Evolutionary conservation across 2,329 filamentous ascomycete genomes (phyloP), one percentile per base, ranked within the genome.

Genomic region (Biscogniauxia sp.): DNA sequence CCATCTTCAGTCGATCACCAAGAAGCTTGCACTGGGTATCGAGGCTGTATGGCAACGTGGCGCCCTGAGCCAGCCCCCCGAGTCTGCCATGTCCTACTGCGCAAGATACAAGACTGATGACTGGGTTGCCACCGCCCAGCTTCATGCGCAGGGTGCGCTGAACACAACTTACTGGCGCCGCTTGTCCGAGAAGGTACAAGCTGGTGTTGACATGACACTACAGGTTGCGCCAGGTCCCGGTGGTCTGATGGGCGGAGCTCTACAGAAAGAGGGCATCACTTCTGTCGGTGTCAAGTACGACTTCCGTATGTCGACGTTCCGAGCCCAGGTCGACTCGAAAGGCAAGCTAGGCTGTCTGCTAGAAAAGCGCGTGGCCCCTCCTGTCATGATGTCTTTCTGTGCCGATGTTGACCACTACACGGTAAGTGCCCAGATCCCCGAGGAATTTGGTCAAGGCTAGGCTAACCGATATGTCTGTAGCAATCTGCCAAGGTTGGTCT

Each of bases 261-360:
- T 88, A 57, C 86, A 88, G 76, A 94, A 93, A 78, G 93, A 99
- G 77, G 95, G 95, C 59, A 85, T 92, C 63, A 93, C 96, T 57
- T 92, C 93, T 58, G 85, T 98, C 71, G 95, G 94, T 72, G 92
- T 93, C 75, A 99, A 99, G 80, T 99, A 99, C 80, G 94, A 97
- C 77, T 99, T 99, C 87, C 87, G 92, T 74, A 91, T 93, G 80
- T 95, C 92, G 58, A 95, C 92, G 55, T 97, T 97, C 88, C 88
- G 94, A 67, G 95, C 94, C 52, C 95, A 99, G 80, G 85, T 98
- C 70, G 95, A 99, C 80, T 96, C 93, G 72, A 88, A 92, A 75
- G 95, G 95, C 76, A 97, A 96, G 82, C 84, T 99, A 63, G 92
- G 90, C 78, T 95, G 92, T 75, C 80, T 97, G 72, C 81, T 98